A percentile compares a stretch with the other conserved stretches of the same genome.
phyloP scores from a whole-genome alignment of 768 basidiomycete species.

The Lactifluus subvellereus region DNA sequence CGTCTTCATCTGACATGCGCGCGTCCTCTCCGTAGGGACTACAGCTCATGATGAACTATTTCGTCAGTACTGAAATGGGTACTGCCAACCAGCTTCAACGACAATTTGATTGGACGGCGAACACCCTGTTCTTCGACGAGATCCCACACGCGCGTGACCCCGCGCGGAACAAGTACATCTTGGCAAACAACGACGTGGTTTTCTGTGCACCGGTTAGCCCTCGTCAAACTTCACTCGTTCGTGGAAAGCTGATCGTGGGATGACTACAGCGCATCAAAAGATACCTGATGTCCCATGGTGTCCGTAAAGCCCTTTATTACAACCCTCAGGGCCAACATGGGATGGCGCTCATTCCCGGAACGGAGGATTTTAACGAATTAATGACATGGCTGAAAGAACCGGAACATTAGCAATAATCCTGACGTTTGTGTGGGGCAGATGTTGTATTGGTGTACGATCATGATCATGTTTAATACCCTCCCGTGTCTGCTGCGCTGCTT shows the following conservation, averaged over 20 bases:
- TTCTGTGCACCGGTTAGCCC: conserved; percentile 58
- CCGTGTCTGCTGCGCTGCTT: not conserved
- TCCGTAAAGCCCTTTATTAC: conserved; percentile 58
- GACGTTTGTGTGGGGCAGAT: not conserved
- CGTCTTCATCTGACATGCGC: conserved; percentile 11
- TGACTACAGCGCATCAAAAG: conserved; percentile 54
- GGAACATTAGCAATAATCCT: conserved; percentile 3
- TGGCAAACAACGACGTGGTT: conserved; percentile 82
- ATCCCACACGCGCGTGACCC: conserved; percentile 75
- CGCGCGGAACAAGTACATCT: conserved; percentile 59
- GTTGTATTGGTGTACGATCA: not conserved
- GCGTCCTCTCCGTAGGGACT: conserved; percentile 45
- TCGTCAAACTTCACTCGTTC: not conserved
- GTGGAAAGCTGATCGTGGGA: not conserved
- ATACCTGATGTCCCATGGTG: conserved; percentile 72
- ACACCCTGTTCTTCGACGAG: conserved; percentile 86
- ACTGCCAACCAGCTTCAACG: conserved; percentile 79
- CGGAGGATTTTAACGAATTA: conserved; percentile 50
- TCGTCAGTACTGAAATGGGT: conserved; percentile 83
- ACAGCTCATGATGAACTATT: conserved; percentile 80
- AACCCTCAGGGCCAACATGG: conserved; percentile 62
- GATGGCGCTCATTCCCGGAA: conserved; percentile 47
- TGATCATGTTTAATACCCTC: not conserved
- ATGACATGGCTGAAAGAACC: conserved; percentile 52
- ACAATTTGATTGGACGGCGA: conserved; percentile 81